These are phyloP conservation scores for Candida sanyaensis DNA, from an alignment of 1,139 yeast genomes.

Conservation along the genomic window DNA sequence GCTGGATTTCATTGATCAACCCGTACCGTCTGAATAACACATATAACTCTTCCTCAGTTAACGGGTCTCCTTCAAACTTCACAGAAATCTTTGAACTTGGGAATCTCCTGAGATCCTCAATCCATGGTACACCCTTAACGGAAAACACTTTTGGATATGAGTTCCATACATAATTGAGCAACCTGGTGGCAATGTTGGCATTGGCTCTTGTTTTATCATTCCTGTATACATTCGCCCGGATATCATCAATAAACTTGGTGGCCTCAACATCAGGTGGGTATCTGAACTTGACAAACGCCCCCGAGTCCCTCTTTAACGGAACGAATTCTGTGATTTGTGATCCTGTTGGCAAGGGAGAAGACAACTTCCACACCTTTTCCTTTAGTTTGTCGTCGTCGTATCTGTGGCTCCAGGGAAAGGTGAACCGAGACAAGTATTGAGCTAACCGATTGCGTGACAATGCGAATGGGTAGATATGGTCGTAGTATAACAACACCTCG, in stretches of 20 bases:
- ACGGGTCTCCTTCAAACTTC: conserved; percentile 68
- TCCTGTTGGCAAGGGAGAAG: conserved; percentile 35
- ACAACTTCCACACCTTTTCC: conserved; percentile 22
- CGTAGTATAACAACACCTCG: conserved; percentile 42
- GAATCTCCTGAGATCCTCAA: conserved; percentile 82
- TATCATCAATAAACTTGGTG: conserved; percentile 50
- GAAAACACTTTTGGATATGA: conserved; percentile 54
- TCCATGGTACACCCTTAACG: conserved; percentile 94
- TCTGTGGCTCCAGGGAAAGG: conserved; percentile 18
- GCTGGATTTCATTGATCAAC: conserved; percentile 64
- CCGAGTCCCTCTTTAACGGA: conserved; percentile 82
- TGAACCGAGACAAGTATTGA: conserved; percentile 22
- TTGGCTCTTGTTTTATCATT: conserved; percentile 23
- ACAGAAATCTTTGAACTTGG: conserved; percentile 68
- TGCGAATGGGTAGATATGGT: conserved; percentile 33
- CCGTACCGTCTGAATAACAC: conserved; percentile 87
- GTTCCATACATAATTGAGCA: conserved; percentile 18
- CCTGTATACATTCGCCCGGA: conserved; percentile 49
- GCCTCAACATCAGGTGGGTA: conserved; percentile 54
- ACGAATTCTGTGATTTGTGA: conserved; percentile 47
- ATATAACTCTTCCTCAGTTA: conserved; percentile 85
- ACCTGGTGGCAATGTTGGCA: conserved; percentile 29
- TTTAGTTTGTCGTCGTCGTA: conserved; percentile 20
- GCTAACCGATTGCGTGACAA: conserved; percentile 22
- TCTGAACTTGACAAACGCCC: conserved; percentile 80